phyloP scores from a whole-genome alignment of 768 basidiomycete genomes.

The Leccinum incarnatum region DNA sequence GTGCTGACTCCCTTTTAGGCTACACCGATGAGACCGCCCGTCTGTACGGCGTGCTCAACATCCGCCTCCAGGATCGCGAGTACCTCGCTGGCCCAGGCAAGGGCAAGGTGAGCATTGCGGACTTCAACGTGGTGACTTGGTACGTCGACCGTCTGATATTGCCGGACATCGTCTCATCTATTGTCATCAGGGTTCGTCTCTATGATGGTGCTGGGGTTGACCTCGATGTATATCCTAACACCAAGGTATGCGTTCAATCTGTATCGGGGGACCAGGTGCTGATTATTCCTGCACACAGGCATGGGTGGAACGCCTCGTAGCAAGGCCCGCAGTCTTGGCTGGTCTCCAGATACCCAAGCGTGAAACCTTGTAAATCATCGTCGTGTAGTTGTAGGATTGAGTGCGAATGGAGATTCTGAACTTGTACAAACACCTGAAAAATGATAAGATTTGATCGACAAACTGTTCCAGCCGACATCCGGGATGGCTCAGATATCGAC shows the following conservation, averaged over 20 bases:
- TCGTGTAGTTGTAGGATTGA: neutral
- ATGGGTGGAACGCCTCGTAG: conserved; percentile 29
- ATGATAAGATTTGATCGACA: conserved; percentile 9
- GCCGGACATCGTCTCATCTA: neutral
- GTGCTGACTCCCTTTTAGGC: conserved; percentile 40
- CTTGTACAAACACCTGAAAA: neutral
- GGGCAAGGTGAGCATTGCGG: conserved; percentile 69
- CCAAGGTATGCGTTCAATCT: conserved; percentile 42
- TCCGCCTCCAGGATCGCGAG: conserved; percentile 68
- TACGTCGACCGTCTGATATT: conserved; percentile 22
- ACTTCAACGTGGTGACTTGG: conserved; percentile 69
- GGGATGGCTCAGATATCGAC: conserved; percentile 22
- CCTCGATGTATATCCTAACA: conserved; percentile 60
- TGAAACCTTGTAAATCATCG: neutral
- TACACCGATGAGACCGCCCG: conserved; percentile 81
- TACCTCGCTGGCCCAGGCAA: conserved; percentile 75
- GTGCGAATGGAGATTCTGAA: neutral
- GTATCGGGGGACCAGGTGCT: too few species aligned
- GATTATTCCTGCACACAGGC: conserved; percentile 15
- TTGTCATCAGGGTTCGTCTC: conserved; percentile 48
- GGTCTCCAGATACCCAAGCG: conserved; percentile 19
- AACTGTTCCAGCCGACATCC: neutral
- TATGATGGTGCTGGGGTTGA: conserved; percentile 51
- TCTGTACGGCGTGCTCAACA: conserved; percentile 80
- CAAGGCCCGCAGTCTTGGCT: conserved; percentile 22